Evolutionary conservation across 805 yeast species (phyloP), one percentile per base, ranked within the genome.

Genomic region (Clavispora asparagi): DNA sequence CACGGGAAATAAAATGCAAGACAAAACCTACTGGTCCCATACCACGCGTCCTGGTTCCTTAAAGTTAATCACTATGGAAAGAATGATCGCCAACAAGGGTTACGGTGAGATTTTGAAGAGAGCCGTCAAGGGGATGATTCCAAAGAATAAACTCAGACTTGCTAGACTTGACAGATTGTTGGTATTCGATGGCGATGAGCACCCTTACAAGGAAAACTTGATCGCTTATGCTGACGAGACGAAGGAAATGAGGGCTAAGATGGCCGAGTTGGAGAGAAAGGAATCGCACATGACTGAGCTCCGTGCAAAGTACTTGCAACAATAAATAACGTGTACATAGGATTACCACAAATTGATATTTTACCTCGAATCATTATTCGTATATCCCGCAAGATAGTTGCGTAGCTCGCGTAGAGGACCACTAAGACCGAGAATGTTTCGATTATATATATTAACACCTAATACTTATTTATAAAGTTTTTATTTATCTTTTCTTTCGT

Each of bases 71-170:
- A 82, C 97, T 19, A 85, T 94, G 94, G 82, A 82, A 46, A 82
- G 79, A 50, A 69, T 91, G 65, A 79, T 81, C 35, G 79, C 72
- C 40, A 83, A 90, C 62, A 82, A 84, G 58, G 99, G 99, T 7
- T 87, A 82, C 56, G 83, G 88, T n/a, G 98, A 94, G 65, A 70
- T 91, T 11, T 71, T 94, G 57, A 79, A 69, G 57, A 81, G 85
- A 57, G 98, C 99, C 1, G 99, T 94, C 6, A 83, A 88, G 52
- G 95, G 95, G 46, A 94, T 94, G 99, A 75, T 94, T 46, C 99
- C 99, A 38, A 91, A 88, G 70, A 92, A 94, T 65, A 82, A 83
- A 58, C 78, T 85, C 52, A 81, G 98, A 65, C 78, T 83, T 58
- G 69, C 73, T 12, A 82, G 99, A 64, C 66, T 94, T 59, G 92